These are phyloP conservation scores for Arbutus unedo DNA, from an alignment of 148 eudicot genomes.

Conservation along the genomic window DNA sequence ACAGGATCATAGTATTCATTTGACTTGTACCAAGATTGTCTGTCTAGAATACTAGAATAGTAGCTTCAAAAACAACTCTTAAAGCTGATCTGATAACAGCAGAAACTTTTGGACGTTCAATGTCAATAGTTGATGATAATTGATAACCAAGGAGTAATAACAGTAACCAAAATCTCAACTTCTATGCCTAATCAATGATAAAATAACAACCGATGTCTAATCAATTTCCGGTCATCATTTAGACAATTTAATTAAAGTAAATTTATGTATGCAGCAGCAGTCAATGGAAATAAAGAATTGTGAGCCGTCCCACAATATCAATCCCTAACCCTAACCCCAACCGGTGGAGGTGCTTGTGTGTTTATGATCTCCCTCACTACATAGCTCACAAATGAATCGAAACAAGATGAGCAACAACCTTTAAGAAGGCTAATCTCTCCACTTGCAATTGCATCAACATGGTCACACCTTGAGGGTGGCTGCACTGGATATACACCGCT, in stretches of 20 bases:
- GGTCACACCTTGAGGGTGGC: slow-evolving; percentile 28
- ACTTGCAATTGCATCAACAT: slow-evolving; percentile 23
- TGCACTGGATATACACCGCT: slow-evolving; percentile 33
- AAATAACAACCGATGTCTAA: not conserved
- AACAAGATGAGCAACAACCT: slow-evolving; percentile 50
- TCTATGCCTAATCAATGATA: not conserved
- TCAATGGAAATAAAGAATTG: slow-evolving; percentile 20
- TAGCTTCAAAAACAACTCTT: not conserved
- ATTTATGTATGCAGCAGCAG: not conserved
- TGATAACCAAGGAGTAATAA: not conserved
- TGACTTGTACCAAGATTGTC: not conserved
- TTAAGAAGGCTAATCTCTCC: slow-evolving; percentile 30
- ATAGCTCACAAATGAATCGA: slow-evolving; percentile 42
- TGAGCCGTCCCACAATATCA: slow-evolving; percentile 19
- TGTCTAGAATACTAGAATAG: not conserved
- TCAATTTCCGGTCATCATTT: not conserved
- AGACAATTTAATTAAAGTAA: not conserved
- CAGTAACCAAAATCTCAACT: not conserved
- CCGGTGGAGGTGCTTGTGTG: slow-evolving; percentile 22
- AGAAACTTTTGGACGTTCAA: not conserved
- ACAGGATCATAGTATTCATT: not conserved
- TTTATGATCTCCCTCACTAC: slow-evolving; percentile 38
- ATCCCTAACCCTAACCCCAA: slow-evolving; percentile 19
- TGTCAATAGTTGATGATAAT: not conserved
- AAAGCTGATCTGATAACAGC: not conserved